Evolutionary conservation across 2,329 filamentous ascomycete genomes (phyloP).

Genomic region (Pseudomassariella vexata): DNA sequence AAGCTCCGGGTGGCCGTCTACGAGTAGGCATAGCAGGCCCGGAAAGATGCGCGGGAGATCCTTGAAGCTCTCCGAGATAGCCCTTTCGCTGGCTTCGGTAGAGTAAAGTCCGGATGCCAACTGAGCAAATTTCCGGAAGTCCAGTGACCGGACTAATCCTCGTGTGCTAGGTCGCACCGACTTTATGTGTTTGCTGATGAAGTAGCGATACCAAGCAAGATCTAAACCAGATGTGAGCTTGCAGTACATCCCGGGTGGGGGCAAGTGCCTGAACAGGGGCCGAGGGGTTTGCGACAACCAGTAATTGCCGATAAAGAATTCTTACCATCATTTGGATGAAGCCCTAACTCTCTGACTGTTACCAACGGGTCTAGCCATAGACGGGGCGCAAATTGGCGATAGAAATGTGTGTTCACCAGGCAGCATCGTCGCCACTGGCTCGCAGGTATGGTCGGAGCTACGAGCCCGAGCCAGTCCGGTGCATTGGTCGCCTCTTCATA

Average conservation of each 20-base stretch:
- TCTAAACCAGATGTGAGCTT: conserved; percentile 35
- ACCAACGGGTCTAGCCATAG: conserved; percentile 47
- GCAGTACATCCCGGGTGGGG: conserved; percentile 8
- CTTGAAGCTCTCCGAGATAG: conserved; percentile 33
- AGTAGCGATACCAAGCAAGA: conserved; percentile 41
- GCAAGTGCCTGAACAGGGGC: background rate
- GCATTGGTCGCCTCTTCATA: conserved; percentile 44
- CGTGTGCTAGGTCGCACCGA: conserved; percentile 30
- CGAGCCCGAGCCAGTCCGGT: conserved; percentile 43
- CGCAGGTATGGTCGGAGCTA: conserved; percentile 36
- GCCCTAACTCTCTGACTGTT: conserved; percentile 29
- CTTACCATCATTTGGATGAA: conserved; percentile 41
- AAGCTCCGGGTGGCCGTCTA: conserved; percentile 41
- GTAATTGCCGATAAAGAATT: conserved; percentile 4
- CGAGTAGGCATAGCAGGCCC: conserved; percentile 36
- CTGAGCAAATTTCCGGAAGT: conserved; percentile 38
- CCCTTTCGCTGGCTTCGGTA: conserved; percentile 28
- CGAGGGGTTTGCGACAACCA: background rate
- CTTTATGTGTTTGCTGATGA: conserved; percentile 34
- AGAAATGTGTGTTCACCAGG: conserved; percentile 41
- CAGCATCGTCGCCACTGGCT: conserved; percentile 40
- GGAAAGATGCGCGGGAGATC: conserved; percentile 34
- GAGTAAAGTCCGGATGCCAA: conserved; percentile 35
- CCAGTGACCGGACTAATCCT: conserved; percentile 38
- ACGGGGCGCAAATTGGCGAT: conserved; percentile 42